Evolutionary conservation across 192 early-diverging fungal species (phyloP), one percentile per base, ranked within the genome.

Genomic region (Coemansia sp.): DNA sequence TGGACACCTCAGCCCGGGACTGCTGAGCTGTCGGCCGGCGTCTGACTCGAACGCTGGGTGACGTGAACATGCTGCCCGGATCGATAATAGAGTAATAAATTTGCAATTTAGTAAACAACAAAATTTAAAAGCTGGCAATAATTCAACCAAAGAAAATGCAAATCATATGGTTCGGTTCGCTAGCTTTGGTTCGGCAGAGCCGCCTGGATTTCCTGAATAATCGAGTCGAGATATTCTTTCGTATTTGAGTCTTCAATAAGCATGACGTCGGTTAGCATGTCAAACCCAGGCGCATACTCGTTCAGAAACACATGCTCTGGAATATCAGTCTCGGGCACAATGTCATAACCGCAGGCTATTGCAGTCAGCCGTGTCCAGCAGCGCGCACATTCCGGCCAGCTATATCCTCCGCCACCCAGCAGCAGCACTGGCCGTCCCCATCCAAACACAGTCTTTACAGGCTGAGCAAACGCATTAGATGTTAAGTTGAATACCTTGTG

Each of bases 301-400:
- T 84, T 68, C 56, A 80, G 83, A 63, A 88, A 90, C 54, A 83
- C 83, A 59, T 90, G 88, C 53, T 83, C 87, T 0, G 90, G 90
- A 3, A 92, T 64, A 22, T 87, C 87, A 68, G 58, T 17, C 10
- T 43, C 49, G 1, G 63, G 37, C 0, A 38, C 39, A 49, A 78
- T 64, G 11, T 65, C 60, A 7, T 4, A 17, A 2, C 63, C 60
- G 2, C 63, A 85, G 0, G 93, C 85, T 8, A 93, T 78, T 0
- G 91, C 90, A 1, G 97, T 98, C 67, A 98, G 90, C 60, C 94
- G 96, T 19, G 92, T 86, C 95, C 96, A 98, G 66, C 94, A 93
- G 17, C 95, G 79, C 5, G 94, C 92, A 2, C 94, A 93, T 80
- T 99, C 95, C 10, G 89, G 65, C 23, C 88, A 88, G 21, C 87